These are phyloP conservation scores for Curvularia spicifera DNA, from an alignment of 2,329 filamentous ascomycete species.

Conservation along the genomic window DNA sequence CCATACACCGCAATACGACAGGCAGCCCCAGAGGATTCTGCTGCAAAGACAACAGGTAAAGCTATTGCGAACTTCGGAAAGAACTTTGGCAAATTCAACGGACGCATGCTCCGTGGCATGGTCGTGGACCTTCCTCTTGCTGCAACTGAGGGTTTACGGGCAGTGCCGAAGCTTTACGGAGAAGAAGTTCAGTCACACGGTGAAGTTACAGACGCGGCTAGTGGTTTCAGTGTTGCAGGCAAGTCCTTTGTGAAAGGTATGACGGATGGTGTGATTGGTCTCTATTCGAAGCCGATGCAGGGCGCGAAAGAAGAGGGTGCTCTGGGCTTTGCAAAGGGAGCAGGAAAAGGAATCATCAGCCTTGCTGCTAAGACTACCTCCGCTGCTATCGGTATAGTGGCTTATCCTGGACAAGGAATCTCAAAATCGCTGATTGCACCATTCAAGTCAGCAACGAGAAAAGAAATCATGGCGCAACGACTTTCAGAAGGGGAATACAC, in stretches of 20 bases:
- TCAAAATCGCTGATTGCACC: no score
- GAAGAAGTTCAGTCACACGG: conserved; percentile 45
- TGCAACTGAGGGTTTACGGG: conserved; percentile 45
- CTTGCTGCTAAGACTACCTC: no score
- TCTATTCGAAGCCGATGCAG: conserved; percentile 41
- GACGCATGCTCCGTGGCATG: background rate
- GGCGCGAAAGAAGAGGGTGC: conserved; percentile 42
- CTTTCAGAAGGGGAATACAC: no score
- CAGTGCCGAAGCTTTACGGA: conserved; percentile 48
- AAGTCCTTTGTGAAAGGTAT: conserved; percentile 46
- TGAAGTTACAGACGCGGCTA: conserved; percentile 44
- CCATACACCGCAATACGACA: no score
- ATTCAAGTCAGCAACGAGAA: no score
- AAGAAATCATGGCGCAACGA: no score
- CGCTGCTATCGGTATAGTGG: no score
- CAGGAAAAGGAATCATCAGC: background rate
- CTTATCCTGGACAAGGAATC: no score
- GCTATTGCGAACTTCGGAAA: no score
- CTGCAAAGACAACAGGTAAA: no score
- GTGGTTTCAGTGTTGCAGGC: conserved; percentile 40
- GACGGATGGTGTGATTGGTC: conserved; percentile 39
- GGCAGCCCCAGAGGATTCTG: no score
- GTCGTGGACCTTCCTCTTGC: conserved; percentile 50
- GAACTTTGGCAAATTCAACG: no score
- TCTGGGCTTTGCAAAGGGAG: conserved; percentile 28